Base-by-base conservation (phyloP, 2,329 filamentous ascomycete species). In the Diaporthe vaccinii region DNA sequence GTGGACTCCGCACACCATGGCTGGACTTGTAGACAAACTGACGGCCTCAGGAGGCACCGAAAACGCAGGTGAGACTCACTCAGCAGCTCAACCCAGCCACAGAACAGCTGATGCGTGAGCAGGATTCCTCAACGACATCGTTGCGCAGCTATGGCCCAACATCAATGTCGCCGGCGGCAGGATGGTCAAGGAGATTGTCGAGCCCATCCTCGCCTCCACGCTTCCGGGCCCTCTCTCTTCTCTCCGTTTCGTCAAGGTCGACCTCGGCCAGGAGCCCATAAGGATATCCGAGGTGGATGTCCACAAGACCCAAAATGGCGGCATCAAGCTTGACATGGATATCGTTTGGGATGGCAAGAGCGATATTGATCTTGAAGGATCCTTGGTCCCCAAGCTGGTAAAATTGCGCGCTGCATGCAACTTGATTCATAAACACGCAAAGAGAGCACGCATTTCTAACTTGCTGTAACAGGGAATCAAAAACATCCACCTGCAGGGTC, bases 241-340 rank as follows among this genome's bases (percentile, higher is more conserved):
- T 5, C 81, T 88, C 51, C 80, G 82, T 14, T 88, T 88, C 77
- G 80, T 81, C 72, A 88, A 88, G 79, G 80, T 88, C 44, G 86
- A 88, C 55, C 79, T 88, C 12, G 87, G 87, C 0, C 73, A 78
- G 3, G 80, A 86, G 0, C 87, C 87, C 2, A 79, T 88, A 31
- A 78, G 76, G 25, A 77, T 88, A 10, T 83, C 82, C 4, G 82
- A 84, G 25, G 85, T 88, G 4, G 84, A 86, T 57, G 85, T 87
- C 3, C 84, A 85, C 79, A 87, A 86, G 82, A 84, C 84, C 6
- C 82, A 84, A 5, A 83, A 79, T 10, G 82, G 81, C 2, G 86
- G 86, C 20, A 87, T 88, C 79, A 87, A 87, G 80, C 82, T 88
- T 4, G 87, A 88, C 61, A 84, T 88, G 82, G 82, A 88, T 74